Conservation (phyloP, 1,284 basidiomycete genomes). For the Austroboletus niveus region DNA sequence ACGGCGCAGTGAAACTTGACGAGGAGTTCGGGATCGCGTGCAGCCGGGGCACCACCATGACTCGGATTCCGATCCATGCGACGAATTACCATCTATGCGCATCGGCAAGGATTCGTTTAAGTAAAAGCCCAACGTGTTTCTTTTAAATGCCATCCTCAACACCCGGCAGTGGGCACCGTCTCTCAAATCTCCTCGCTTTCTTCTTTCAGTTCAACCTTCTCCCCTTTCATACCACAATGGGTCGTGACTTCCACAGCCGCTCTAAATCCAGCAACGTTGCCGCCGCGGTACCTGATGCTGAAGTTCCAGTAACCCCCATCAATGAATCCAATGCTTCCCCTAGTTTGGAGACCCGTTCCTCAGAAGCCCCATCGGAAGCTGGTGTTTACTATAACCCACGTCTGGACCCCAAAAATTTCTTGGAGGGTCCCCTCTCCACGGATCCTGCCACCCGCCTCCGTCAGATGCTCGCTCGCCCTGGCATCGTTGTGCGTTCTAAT, state of each 20-base stretch:
- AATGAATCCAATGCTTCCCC: not conserved
- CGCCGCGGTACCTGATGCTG: not conserved
- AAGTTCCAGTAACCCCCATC: constrained; percentile 9
- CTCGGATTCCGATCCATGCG: not conserved
- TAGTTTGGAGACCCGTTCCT: constrained; percentile 12
- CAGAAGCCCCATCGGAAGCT: constrained; percentile 13
- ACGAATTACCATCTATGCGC: no score
- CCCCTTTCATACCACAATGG: constrained; percentile 33
- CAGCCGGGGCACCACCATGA: not conserved
- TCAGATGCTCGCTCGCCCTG: constrained; percentile 73
- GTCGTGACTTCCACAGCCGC: constrained; percentile 40
- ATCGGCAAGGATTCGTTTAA: no score
- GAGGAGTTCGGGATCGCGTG: no score
- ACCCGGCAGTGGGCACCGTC: constrained; percentile 1
- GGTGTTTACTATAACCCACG: constrained; percentile 38
- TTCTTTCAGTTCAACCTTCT: constrained; percentile 3
- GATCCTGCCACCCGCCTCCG: constrained; percentile 73
- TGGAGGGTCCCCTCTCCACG: constrained; percentile 63
- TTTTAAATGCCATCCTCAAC: not conserved
- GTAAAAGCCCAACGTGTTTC: constrained; percentile 21
- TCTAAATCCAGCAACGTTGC: constrained; percentile 18
- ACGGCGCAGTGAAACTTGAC: not conserved
- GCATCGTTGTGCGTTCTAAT: constrained; percentile 59
- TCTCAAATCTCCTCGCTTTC: constrained; percentile 22
- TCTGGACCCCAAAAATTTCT: constrained; percentile 64